A percentile compares a stretch with the other conserved stretches of the same genome.
phyloP scores from a whole-genome alignment of 345 rosid species.

The Salix suchowensis region DNA sequence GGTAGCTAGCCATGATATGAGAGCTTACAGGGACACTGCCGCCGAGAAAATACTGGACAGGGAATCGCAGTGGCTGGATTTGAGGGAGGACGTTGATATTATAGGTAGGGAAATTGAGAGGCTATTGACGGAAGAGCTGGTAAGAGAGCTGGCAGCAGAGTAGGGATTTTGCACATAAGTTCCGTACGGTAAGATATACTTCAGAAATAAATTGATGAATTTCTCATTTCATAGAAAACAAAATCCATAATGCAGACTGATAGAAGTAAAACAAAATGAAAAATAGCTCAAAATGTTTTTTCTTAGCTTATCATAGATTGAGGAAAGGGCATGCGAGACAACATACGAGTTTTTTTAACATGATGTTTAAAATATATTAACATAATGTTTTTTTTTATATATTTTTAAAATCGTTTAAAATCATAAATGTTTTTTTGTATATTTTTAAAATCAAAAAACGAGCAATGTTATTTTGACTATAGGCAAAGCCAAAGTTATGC shows the following conservation, averaged over 20 bases:
- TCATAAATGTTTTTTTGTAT: too few species aligned
- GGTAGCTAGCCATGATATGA: conserved; percentile 37
- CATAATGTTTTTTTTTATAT: too few species aligned
- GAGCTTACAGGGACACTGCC: conserved; percentile 25
- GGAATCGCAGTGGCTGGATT: conserved; percentile 54
- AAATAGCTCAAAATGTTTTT: too few species aligned
- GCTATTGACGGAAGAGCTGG: conserved; percentile 56
- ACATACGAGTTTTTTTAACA: too few species aligned
- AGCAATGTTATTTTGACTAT: too few species aligned
- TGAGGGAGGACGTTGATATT: conserved; percentile 46
- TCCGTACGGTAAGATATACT: conserved; percentile 8
- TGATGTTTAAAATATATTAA: too few species aligned
- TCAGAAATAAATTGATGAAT: conserved; percentile 15
- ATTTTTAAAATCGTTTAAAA: too few species aligned
- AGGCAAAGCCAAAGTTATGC: too few species aligned
- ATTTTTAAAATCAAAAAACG: too few species aligned
- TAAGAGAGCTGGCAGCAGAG: conserved; percentile 46
- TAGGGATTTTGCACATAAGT: conserved; percentile 20
- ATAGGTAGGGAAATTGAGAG: conserved; percentile 73
- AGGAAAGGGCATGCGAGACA: too few species aligned
- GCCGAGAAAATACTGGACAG: conserved; percentile 32
- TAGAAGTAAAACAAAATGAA: background rate
- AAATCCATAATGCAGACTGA: background rate
- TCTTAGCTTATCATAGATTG: too few species aligned
- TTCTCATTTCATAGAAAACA: conserved; percentile 1